Evolutionary conservation across 176 grass and related monocot species (phyloP), one percentile per base, ranked within the genome.

Genomic region (Microstegium vimineum): DNA sequence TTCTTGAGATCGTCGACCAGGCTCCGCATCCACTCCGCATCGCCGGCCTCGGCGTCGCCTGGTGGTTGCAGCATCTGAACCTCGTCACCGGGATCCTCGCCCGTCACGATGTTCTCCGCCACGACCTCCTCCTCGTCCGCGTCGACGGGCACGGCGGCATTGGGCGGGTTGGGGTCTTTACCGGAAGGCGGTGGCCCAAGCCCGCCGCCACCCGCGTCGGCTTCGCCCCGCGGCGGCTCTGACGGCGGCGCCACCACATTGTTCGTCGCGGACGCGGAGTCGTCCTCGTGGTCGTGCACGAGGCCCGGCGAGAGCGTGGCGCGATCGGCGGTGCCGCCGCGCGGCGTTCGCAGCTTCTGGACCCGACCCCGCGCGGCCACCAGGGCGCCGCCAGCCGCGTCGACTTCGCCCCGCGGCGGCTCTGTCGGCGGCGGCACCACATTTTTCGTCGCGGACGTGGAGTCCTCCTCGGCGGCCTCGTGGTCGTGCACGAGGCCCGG

Each of bases 31-130:
- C 66, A 65, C 42, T 31, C 45, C 38, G 80, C 46, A 4, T 75
- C 60, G 31, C 26, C 56, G 40, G 18, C 40, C 33, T 2, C 80
- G 26, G 25, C 20, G 70, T 4, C 34, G 47, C 47, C 36, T 56
- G 5, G 79, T 33, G 18, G 31, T 64, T 28, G 73, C 36, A 31
- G 64, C 5, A 65, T 73, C 85, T 46, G 70, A 61, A 78, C 47
- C 63, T 41, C 20, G 62, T 32, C 82, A 20, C 63, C 31, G 63
- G 35, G 73, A n/a, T 43, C 63, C 46, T 68, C 45, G 33, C 16
- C 45, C 3, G 59, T 8, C 38, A 62, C 69, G 60, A 38, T 56
- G 84, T 80, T 86, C 22, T 81, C 69, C 30, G 71, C 71, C 72
- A 74, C 40, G 30, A 60, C 74, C 72, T 62, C 74, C 64, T 49